Evolutionary conservation across 257 asterid species (phyloP).

Genomic region (Salvia hispanica): DNA sequence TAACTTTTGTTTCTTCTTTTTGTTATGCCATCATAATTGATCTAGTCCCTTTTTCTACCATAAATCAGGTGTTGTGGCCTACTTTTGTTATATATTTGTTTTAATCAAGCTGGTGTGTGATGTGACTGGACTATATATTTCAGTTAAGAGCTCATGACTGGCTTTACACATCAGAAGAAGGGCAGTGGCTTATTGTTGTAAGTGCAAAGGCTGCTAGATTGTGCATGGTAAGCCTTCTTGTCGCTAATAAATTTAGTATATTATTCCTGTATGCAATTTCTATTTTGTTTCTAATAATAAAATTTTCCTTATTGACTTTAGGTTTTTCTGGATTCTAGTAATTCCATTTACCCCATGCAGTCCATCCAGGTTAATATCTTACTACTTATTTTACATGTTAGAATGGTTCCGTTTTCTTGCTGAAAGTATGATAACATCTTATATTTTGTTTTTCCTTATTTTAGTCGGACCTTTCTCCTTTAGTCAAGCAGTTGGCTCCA

Average conservation of each 20-base stretch:
- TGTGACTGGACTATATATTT: conserved; percentile 51
- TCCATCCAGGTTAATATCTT: conserved; percentile 73
- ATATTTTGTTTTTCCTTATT: conserved; percentile 29
- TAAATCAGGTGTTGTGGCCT: conserved; percentile 1
- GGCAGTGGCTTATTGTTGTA: conserved; percentile 82
- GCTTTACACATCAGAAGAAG: conserved; percentile 91
- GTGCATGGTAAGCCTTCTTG: conserved; percentile 56
- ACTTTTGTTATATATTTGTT: neutral
- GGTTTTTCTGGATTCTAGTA: conserved; percentile 80
- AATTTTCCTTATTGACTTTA: conserved; percentile 34
- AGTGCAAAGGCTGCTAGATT: conserved; percentile 85
- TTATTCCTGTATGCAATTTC: conserved; percentile 12
- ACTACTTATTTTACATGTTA: conserved; percentile 27
- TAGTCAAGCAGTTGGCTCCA: conserved; percentile 81
- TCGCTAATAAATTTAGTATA: neutral
- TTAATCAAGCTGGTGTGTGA: conserved; percentile 37
- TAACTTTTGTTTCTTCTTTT: conserved; percentile 7
- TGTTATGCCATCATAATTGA: neutral
- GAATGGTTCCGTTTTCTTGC: conserved; percentile 13
- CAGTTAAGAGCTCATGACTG: conserved; percentile 89
- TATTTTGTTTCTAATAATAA: neutral
- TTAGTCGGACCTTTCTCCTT: conserved; percentile 87
- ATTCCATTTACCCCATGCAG: conserved; percentile 57
- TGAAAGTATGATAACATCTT: conserved; percentile 25
- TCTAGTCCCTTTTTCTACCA: conserved; percentile 1